These are phyloP conservation scores for Huntiella abstrusa DNA, from an alignment of 2,329 filamentous ascomycete genomes.

Conservation along the genomic window DNA sequence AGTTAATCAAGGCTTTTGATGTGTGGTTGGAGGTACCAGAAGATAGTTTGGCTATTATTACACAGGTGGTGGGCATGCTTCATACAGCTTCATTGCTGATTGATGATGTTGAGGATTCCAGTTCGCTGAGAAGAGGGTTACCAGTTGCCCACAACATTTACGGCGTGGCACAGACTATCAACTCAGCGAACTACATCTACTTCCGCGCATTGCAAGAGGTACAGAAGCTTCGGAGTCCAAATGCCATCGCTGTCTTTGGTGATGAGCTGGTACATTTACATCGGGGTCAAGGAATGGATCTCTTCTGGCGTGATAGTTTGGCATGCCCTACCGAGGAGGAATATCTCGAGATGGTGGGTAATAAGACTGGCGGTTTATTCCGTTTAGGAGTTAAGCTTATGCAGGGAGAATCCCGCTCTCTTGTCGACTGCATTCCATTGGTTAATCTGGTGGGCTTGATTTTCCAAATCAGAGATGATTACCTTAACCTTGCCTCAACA, in stretches of 20 bases:
- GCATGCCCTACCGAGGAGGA: conserved; percentile 74
- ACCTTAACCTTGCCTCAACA: conserved; percentile 62
- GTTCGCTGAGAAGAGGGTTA: conserved; percentile 54
- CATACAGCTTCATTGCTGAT: conserved; percentile 70
- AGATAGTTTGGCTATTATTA: conserved; percentile 54
- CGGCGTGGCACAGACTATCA: conserved; percentile 74
- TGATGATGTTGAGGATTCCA: conserved; percentile 76
- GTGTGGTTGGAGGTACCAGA: conserved; percentile 57
- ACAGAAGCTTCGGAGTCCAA: conserved; percentile 47
- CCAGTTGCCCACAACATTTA: conserved; percentile 75
- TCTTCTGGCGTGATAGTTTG: conserved; percentile 74
- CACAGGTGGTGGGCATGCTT: conserved; percentile 63
- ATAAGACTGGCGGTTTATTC: conserved; percentile 81
- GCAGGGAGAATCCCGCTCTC: conserved; percentile 47
- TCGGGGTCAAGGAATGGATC: conserved; percentile 74
- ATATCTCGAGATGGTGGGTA: conserved; percentile 85
- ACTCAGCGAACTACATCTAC: conserved; percentile 79
- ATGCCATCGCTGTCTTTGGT: conserved; percentile 51
- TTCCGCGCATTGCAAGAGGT: conserved; percentile 63
- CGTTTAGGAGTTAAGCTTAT: conserved; percentile 71
- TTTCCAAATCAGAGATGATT: conserved; percentile 87
- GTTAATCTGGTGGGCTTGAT: conserved; percentile 72
- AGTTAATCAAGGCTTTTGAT: conserved; percentile 68
- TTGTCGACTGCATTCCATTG: conserved; percentile 59
- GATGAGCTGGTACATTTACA: conserved; percentile 75